Conservation (phyloP, 768 basidiomycete genomes). For the Chiua virens region DNA sequence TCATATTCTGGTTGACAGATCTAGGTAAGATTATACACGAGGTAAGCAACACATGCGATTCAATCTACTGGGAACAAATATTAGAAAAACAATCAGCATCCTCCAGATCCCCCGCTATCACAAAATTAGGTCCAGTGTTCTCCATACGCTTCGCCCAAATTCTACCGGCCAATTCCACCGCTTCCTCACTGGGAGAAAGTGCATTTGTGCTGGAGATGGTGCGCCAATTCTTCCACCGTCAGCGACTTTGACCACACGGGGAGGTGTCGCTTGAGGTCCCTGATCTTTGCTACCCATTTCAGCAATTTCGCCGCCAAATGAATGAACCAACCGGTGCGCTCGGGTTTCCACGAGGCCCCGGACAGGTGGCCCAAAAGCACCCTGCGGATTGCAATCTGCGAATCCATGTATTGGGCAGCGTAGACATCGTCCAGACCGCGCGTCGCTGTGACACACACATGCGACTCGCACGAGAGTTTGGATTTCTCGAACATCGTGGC, state of each 20-base stretch:
- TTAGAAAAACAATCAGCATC: not conserved
- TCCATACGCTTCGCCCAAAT: conserved; percentile 20
- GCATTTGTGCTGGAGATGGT: conserved; percentile 16
- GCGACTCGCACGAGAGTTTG: conserved; percentile 23
- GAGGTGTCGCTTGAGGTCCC: not conserved
- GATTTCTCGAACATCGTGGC: conserved; percentile 22
- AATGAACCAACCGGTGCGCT: conserved; percentile 20
- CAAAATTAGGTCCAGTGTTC: not conserved
- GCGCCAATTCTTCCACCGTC: conserved; percentile 15
- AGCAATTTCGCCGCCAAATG: conserved; percentile 19
- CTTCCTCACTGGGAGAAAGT: conserved; percentile 10
- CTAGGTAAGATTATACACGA: not conserved
- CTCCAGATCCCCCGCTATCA: conserved; percentile 3
- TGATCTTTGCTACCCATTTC: conserved; percentile 16
- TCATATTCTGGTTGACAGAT: not conserved
- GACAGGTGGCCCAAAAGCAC: conserved; percentile 21
- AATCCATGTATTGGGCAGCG: conserved; percentile 30
- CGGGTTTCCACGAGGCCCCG: conserved; percentile 19
- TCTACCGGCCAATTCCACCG: conserved; percentile 11
- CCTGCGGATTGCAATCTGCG: conserved; percentile 24
- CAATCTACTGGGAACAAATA: not conserved
- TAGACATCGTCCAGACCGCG: conserved; percentile 22
- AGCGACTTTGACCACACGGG: not conserved
- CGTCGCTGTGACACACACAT: conserved; percentile 41
- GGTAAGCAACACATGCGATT: not conserved